Evolutionary conservation across 2,329 filamentous ascomycete genomes (phyloP).

Genomic region (Gremmenia infestans): DNA sequence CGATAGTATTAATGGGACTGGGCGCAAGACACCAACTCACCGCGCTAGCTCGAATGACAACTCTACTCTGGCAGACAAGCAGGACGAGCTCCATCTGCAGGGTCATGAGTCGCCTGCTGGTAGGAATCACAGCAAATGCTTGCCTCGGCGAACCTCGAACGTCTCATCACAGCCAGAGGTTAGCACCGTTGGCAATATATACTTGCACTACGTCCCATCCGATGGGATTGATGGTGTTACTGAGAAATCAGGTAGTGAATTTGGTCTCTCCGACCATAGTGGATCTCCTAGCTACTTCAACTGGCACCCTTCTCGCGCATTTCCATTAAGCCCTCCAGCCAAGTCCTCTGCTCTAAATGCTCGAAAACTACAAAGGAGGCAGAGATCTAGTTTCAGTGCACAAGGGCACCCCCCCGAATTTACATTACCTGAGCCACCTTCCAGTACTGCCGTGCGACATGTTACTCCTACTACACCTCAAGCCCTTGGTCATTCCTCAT

Average conservation of each 20-base stretch:
- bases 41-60: background rate
- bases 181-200: conserved; percentile 29
- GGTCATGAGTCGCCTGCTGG: background rate
- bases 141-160: background rate
- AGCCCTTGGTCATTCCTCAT: conserved; percentile 11
- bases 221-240: conserved; percentile 3
- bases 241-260: conserved; percentile 3
- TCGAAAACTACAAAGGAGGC: conserved; percentile 6
- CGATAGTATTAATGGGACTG: background rate
- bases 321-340: conserved; percentile 3
- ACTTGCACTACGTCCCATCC: conserved; percentile 19
- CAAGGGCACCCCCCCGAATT: conserved; percentile 6
- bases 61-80: background rate
- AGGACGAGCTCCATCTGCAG: background rate
- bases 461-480: conserved; percentile 6
- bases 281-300: background rate
- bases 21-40: background rate
- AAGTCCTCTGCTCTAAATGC: conserved; percentile 10
- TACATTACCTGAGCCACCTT: conserved; percentile 9
- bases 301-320: background rate
- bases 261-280: background rate
- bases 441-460: background rate
- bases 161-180: conserved; percentile 14
- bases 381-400: conserved; percentile 1
- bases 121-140: background rate